A percentile compares a stretch with the other conserved stretches of the same genome.
Evolutionary conservation across 495 filamentous ascomycete species (phyloP).

Genomic region (Hyphodiscus hymeniophilus): DNA sequence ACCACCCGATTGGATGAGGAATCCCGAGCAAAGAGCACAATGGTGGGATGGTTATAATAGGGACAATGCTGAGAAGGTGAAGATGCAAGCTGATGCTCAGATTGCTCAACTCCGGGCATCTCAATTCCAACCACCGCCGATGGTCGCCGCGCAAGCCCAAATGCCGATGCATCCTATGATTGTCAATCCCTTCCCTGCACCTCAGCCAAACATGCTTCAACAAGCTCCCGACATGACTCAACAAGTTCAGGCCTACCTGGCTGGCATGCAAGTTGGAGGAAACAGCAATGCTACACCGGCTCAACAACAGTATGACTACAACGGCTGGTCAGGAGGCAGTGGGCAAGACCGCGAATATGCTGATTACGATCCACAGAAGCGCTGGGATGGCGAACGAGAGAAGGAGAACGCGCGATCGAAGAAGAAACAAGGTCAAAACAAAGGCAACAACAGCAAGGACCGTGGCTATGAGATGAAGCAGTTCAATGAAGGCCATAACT

Average conservation of each 20-base stretch:
- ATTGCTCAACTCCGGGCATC: constrained; percentile 9
- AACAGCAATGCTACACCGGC: not conserved
- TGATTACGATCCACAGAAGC: not conserved
- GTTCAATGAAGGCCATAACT: not conserved
- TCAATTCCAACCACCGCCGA: constrained; percentile 1
- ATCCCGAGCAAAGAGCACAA: constrained; percentile 17
- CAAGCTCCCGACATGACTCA: not conserved
- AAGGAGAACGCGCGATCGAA: constrained; percentile 3
- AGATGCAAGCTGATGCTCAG: constrained; percentile 5
- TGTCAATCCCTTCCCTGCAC: not conserved
- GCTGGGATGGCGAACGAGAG: constrained; percentile 16
- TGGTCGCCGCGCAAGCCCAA: constrained; percentile 1
- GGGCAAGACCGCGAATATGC: constrained; percentile 2
- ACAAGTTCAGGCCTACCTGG: constrained; percentile 10
- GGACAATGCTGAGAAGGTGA: constrained; percentile 22
- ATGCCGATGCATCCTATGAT: not conserved
- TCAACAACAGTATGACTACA: constrained; percentile 1
- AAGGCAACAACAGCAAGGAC: constrained; percentile 8
- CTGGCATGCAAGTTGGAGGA: not conserved
- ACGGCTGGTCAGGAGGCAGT: not conserved
- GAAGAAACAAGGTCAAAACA: not conserved
- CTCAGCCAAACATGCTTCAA: not conserved
- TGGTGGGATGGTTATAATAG: constrained; percentile 27
- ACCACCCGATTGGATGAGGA: constrained; percentile 25
- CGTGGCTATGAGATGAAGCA: constrained; percentile 8